Evolutionary conservation across 179 eudicot species (phyloP).

Genomic region (Spinacia oleracea): DNA sequence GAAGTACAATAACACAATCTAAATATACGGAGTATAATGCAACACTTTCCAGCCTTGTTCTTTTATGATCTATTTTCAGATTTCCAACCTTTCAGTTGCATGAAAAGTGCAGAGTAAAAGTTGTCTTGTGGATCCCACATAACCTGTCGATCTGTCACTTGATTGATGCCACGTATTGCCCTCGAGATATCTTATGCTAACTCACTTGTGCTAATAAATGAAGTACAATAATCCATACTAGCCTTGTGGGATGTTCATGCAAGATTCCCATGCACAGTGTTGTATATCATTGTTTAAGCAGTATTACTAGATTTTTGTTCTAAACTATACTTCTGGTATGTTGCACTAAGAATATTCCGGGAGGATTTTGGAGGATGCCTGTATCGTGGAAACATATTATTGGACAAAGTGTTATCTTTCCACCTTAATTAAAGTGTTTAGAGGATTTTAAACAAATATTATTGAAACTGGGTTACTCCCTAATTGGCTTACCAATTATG

Average conservation of each 20-base stretch:
- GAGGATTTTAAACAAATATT: slow-evolving; percentile 3
- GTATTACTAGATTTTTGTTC: not conserved
- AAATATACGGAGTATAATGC: too few species aligned
- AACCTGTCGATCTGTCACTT: not conserved
- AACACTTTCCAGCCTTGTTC: not conserved
- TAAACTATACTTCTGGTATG: slow-evolving; percentile 1
- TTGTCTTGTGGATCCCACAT: not conserved
- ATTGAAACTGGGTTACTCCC: not conserved
- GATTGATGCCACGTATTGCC: slow-evolving; percentile 15
- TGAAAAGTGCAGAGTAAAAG: not conserved
- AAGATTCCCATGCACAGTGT: slow-evolving; percentile 22
- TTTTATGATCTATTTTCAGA: not conserved
- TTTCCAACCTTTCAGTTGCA: not conserved
- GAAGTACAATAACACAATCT: too few species aligned
- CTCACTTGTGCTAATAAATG: slow-evolving; percentile 9
- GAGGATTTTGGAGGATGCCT: slow-evolving; percentile 13
- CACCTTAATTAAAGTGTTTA: not conserved
- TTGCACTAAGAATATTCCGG: slow-evolving; percentile 3
- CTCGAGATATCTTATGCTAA: slow-evolving; percentile 7
- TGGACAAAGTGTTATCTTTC: slow-evolving; percentile 23
- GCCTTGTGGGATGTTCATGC: slow-evolving; percentile 8
- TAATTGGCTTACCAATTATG: slow-evolving; percentile 16
- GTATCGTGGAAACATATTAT: slow-evolving; percentile 27
- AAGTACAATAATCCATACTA: slow-evolving; percentile 13
- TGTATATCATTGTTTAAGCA: not conserved